Evolutionary conservation across 305 asterid genomes (phyloP).

Genomic region (Fraxinus floribunda): DNA sequence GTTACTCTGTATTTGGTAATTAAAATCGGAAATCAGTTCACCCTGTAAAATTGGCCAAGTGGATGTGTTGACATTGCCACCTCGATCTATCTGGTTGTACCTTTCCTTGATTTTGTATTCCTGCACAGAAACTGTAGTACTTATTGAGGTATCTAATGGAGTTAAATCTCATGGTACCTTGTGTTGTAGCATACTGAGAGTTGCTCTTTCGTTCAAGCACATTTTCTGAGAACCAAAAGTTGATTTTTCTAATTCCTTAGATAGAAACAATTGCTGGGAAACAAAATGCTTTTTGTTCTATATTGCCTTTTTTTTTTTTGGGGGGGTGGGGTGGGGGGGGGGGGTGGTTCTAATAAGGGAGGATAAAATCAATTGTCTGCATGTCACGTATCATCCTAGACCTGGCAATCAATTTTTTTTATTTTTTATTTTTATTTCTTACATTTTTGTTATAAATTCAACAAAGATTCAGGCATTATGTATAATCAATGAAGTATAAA

Average conservation of each 20-base stretch:
- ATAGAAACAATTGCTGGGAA: slow-evolving; percentile 1
- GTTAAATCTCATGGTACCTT: not conserved
- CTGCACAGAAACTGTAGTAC: not conserved
- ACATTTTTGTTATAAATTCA: not conserved
- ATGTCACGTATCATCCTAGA: not conserved
- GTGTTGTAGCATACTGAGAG: not conserved
- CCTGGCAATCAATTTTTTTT: not conserved
- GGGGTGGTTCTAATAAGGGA: not conserved
- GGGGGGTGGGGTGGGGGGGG: not conserved
- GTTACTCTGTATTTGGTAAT: not conserved
- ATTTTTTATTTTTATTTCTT: not conserved
- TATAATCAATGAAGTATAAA: not conserved
- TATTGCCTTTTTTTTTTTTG: not conserved
- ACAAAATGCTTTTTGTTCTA: not conserved
- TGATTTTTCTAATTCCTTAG: not conserved
- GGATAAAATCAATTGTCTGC: not conserved
- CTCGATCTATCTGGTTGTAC: not conserved
- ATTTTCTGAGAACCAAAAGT: not conserved
- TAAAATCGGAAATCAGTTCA: no score
- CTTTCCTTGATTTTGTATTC: not conserved
- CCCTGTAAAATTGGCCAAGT: not conserved
- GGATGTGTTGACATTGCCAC: not conserved
- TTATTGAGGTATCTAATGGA: not conserved
- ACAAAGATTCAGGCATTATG: not conserved
- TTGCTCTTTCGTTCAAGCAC: not conserved